Conservation (phyloP, 108 stramenopile genomes). For the Fistulifera solaris region DNA sequence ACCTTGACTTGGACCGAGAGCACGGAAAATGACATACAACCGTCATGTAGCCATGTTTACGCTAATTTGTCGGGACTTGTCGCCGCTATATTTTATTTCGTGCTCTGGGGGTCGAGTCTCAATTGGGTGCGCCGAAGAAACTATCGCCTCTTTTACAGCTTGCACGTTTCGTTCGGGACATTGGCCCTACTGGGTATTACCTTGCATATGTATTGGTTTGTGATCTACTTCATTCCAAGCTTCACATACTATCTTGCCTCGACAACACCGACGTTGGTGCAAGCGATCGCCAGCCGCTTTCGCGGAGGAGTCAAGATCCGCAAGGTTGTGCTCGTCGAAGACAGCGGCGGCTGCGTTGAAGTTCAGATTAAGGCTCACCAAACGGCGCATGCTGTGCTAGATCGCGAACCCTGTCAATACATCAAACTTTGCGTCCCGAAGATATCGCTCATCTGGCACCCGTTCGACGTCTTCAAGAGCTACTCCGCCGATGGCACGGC, state of each 20-base stretch:
- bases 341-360: constrained; percentile 36
- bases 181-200: neutral
- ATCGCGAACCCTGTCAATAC: constrained; percentile 1
- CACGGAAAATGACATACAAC: neutral
- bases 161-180: constrained; percentile 9
- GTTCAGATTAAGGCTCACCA: constrained; percentile 7
- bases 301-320: constrained; percentile 19
- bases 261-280: constrained; percentile 20
- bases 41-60: neutral
- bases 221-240: constrained; percentile 16
- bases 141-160: constrained; percentile 31
- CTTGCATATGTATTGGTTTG: constrained; percentile 1
- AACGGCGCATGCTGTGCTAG: constrained; percentile 1
- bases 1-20: neutral
- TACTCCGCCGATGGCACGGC: neutral
- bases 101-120: constrained; percentile 19
- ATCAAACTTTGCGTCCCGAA: constrained; percentile 10
- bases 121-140: constrained; percentile 23
- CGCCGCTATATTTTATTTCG: constrained; percentile 11
- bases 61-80: constrained; percentile 24
- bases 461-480: constrained; percentile 4
- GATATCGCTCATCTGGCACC: constrained; percentile 13
- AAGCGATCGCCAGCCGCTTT: constrained; percentile 12
- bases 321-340: constrained; percentile 20
- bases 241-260: constrained; percentile 29